Percentiles rank a stretch among this genome's conserved stretches.
Conservation (phyloP, 176 grass and related monocot species). For the Elaeis guineensis region DNA sequence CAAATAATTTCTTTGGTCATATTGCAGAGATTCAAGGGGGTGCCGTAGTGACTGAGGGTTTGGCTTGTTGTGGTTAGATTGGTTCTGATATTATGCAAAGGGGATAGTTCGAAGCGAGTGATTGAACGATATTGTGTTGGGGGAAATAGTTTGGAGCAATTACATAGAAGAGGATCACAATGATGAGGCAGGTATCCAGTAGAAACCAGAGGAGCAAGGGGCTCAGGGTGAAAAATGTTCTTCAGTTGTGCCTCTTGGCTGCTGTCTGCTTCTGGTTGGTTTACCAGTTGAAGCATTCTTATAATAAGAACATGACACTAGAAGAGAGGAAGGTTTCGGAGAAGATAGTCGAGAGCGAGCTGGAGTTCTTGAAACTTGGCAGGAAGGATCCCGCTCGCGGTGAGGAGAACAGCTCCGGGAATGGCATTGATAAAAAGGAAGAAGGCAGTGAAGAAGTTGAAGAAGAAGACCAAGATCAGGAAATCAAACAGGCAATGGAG, state of each 20-base stretch:
- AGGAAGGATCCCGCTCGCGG: constrained; percentile 26
- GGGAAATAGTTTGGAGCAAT: too few relatives aligned
- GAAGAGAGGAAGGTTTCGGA: background rate
- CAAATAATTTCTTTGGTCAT: too few relatives aligned
- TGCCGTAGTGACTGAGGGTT: too few relatives aligned
- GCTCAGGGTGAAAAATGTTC: constrained; percentile 30
- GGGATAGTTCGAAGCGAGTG: too few relatives aligned
- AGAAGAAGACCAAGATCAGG: background rate
- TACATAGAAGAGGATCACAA: background rate
- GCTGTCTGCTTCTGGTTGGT: constrained; percentile 44
- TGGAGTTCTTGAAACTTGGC: constrained; percentile 8
- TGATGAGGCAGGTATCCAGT: constrained; percentile 41
- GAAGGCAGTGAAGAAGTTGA: background rate
- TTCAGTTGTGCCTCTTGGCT: constrained; percentile 33
- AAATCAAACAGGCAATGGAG: background rate
- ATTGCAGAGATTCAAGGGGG: too few relatives aligned
- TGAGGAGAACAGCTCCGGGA: background rate
- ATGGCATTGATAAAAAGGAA: background rate
- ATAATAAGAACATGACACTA: constrained; percentile 7
- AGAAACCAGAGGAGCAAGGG: constrained; percentile 42
- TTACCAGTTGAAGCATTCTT: constrained; percentile 44
- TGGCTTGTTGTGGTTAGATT: too few relatives aligned
- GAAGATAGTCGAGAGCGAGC: constrained; percentile 4
- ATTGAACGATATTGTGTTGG: too few relatives aligned
- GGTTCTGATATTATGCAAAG: too few relatives aligned